Evolutionary conservation across 345 rosid species (phyloP).

Genomic region (Hibiscus tridactylites): DNA sequence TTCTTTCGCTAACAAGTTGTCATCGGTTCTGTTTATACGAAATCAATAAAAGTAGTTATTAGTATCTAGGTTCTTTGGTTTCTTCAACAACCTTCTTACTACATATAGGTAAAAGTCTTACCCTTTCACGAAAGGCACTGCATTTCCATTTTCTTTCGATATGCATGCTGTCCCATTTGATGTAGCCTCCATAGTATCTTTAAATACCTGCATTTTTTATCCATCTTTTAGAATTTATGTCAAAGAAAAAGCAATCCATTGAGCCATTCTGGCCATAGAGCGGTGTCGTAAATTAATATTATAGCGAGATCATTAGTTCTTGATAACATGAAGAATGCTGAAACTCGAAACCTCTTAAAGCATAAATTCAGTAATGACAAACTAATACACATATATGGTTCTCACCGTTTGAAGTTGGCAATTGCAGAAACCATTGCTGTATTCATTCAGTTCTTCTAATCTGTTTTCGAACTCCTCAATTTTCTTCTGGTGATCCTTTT

Average conservation of each 20-base stretch:
- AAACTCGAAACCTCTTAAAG: neutral
- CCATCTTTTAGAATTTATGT: slow-evolving; percentile 2
- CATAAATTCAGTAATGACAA: neutral
- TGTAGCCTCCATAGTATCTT: slow-evolving; percentile 10
- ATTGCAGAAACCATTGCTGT: slow-evolving; percentile 8
- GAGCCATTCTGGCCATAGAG: neutral
- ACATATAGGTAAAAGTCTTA: slow-evolving; percentile 11
- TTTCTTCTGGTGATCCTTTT: slow-evolving; percentile 38
- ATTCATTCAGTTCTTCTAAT: slow-evolving; percentile 38
- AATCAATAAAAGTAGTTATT: neutral
- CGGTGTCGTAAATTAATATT: neutral
- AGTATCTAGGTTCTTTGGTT: neutral
- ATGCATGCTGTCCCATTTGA: slow-evolving; percentile 14
- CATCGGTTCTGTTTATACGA: slow-evolving; percentile 15
- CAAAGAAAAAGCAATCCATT: neutral
- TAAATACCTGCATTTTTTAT: slow-evolving; percentile 20
- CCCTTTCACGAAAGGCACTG: slow-evolving; percentile 22
- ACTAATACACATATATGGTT: neutral
- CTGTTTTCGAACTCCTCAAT: slow-evolving; percentile 53
- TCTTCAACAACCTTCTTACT: neutral
- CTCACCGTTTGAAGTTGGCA: slow-evolving; percentile 33
- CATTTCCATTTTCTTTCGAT: slow-evolving; percentile 18
- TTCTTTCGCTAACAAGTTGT: slow-evolving; percentile 12
- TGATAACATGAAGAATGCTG: neutral
- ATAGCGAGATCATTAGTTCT: neutral